A percentile compares a stretch with the other conserved stretches of the same genome.
Conservation (phyloP, 768 basidiomycete species). For the Tricholoma saponaceum region DNA sequence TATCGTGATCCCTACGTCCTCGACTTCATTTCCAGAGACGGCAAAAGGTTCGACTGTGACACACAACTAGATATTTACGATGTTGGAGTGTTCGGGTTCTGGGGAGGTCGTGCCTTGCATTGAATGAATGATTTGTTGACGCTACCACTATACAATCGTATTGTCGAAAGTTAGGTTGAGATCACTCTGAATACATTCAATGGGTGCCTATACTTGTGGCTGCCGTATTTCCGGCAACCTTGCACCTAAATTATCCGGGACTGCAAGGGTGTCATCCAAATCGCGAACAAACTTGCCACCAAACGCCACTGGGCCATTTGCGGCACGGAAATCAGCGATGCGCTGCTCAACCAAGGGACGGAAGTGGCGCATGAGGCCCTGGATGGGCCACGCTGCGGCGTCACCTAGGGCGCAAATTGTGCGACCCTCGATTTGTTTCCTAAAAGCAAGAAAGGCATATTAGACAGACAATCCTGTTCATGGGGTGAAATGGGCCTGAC, state of each 20-base stretch:
- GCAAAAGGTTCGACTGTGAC: no score
- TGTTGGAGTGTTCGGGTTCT: no score
- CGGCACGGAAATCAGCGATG: slow-evolving; percentile 70
- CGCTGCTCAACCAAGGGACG: slow-evolving; percentile 91
- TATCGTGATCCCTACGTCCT: no score
- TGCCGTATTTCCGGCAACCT: slow-evolving; percentile 30
- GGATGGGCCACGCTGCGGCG: slow-evolving; percentile 98
- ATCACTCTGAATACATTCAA: background rate
- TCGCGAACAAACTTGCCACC: slow-evolving; percentile 74
- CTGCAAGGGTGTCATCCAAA: slow-evolving; percentile 63
- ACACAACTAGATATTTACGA: no score
- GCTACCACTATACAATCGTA: no score
- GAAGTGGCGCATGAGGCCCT: slow-evolving; percentile 97
- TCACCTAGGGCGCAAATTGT: slow-evolving; percentile 98
- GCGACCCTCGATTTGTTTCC: slow-evolving; percentile 94
- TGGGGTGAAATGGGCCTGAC: slow-evolving; percentile 36
- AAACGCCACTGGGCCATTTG: slow-evolving; percentile 82
- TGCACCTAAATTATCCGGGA: slow-evolving; percentile 73
- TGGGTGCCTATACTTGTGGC: slow-evolving; percentile 2
- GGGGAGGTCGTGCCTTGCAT: no score
- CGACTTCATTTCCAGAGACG: no score
- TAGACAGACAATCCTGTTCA: background rate
- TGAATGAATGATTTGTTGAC: no score
- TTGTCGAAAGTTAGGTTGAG: no score
- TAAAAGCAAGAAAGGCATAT: slow-evolving; percentile 23